A percentile compares a stretch with the other conserved stretches of the same genome.
Evolutionary conservation across 257 asterid genomes (phyloP).

Genomic region (Scutellaria barbata): DNA sequence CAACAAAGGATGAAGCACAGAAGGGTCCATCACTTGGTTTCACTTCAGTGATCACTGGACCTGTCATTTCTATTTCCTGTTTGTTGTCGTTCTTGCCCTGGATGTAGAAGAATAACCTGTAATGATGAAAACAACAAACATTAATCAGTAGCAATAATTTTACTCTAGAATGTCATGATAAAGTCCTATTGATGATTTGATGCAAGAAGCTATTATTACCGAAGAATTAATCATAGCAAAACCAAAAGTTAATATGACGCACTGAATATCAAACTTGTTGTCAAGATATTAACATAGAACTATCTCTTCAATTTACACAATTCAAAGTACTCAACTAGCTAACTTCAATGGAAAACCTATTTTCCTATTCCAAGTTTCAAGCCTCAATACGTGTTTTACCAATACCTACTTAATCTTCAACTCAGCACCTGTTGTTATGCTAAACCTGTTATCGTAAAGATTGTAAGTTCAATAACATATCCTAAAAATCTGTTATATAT

Average conservation of each 20-base stretch:
- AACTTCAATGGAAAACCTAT: too few species aligned
- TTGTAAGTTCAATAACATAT: too few species aligned
- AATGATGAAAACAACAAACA: neutral
- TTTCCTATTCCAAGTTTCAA: too few species aligned
- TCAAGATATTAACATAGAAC: too few species aligned
- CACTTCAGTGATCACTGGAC: slow-evolving; percentile 72
- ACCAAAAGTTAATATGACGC: neutral
- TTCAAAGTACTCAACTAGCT: too few species aligned
- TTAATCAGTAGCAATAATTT: neutral
- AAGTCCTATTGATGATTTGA: neutral
- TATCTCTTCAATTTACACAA: too few species aligned
- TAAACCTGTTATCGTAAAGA: too few species aligned
- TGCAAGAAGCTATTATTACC: neutral
- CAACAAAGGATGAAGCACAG: slow-evolving; percentile 69
- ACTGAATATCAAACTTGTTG: neutral
- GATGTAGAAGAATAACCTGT: slow-evolving; percentile 74
- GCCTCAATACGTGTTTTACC: too few species aligned
- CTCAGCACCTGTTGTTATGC: too few species aligned
- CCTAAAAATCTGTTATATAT: too few species aligned
- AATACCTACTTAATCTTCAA: too few species aligned
- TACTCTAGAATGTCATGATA: neutral
- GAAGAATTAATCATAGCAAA: neutral
- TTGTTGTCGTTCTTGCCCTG: slow-evolving; percentile 65
- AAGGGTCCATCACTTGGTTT: slow-evolving; percentile 87
- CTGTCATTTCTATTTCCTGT: slow-evolving; percentile 81